Base-by-base conservation (phyloP, 2,329 filamentous ascomycete genomes). In the Monascus ruber region DNA sequence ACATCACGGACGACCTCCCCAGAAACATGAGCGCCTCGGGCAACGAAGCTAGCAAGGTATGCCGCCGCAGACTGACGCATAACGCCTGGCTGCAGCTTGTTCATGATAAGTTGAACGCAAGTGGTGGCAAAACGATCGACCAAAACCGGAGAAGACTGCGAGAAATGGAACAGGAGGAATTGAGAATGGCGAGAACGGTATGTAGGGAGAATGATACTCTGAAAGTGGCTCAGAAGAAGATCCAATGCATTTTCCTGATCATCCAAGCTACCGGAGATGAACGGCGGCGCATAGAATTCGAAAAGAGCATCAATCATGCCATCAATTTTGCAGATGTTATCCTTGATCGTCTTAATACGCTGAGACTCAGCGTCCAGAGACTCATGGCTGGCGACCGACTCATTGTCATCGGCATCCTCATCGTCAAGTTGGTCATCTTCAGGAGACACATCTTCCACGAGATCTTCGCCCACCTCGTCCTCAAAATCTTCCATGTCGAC, bases 161-260 rank as follows among this genome's bases (percentile, higher is more conserved):
- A 84, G 58, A 94, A 95, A 63, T 95, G 89, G 64, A 98, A 98
- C 37, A 96, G 74, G 35, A 98, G 76, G 52, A 96, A 98, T 54
- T 98, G 91, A 0, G 87, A 87, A 59, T 96, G 89, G 28, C 91
- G 81, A 24, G 87, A 94, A 49, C 86, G 85, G 58, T 91, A 87
- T 9, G 87, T 93, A 3, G 88, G 87, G 26, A 98, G 73, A 42
- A 98, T 86, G 53, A 87, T 85, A 56, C 77, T 83, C 44, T 81
- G 77, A 55, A 98, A 98, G 57, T 94, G 87, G 36, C 80, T 76
- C 26, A 96, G 72, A 31, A 98, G 72, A 40, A 85, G 78, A 38
- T 85, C 81, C 50, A 94, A 85, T 36, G 78, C 77, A 40, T 80
- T 77, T 47, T 83, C 76, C 33, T 84, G 81, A 41, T 78, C 71